Evolutionary conservation across 352 stramenopile species (phyloP).

Genomic region (Phytophthora citricola): DNA sequence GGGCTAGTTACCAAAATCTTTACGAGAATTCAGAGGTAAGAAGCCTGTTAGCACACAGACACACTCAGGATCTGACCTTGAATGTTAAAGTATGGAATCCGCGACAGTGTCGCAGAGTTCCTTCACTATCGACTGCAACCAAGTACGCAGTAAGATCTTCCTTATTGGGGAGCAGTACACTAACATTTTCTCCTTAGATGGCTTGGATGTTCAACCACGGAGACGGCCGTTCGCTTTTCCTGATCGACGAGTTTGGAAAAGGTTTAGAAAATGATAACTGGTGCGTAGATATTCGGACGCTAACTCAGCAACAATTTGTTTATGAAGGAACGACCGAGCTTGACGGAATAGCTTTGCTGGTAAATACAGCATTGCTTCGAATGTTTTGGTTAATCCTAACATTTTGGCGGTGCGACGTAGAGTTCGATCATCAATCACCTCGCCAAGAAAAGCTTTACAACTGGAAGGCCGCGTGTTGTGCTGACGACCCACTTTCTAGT

Average conservation of each 20-base stretch:
- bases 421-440: slow-evolving; percentile 66
- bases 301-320: not conserved
- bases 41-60: not conserved
- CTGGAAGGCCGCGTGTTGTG: slow-evolving; percentile 60
- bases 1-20: slow-evolving; percentile 83
- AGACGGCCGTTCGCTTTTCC: slow-evolving; percentile 63
- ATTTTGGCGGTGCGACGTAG: slow-evolving; percentile 8
- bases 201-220: slow-evolving; percentile 85
- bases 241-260: slow-evolving; percentile 92
- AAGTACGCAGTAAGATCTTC: slow-evolving; percentile 45
- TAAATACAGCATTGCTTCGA: slow-evolving; percentile 27
- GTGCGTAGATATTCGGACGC: not conserved
- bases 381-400: slow-evolving; percentile 7
- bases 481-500: slow-evolving; percentile 88
- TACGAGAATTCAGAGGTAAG: slow-evolving; percentile 81
- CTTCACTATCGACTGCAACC: slow-evolving; percentile 90
- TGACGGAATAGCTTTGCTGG: slow-evolving; percentile 80
- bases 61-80: slow-evolving; percentile 12
- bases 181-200: slow-evolving; percentile 50
- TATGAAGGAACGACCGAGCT: slow-evolving; percentile 70
- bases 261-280: slow-evolving; percentile 37
- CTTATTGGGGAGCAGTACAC: not conserved
- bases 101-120: slow-evolving; percentile 79
- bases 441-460: slow-evolving; percentile 30
- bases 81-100: slow-evolving; percentile 69